These are phyloP conservation scores for Metschnikowia proteae DNA, from an alignment of 805 yeast genomes.

Conservation along the genomic window DNA sequence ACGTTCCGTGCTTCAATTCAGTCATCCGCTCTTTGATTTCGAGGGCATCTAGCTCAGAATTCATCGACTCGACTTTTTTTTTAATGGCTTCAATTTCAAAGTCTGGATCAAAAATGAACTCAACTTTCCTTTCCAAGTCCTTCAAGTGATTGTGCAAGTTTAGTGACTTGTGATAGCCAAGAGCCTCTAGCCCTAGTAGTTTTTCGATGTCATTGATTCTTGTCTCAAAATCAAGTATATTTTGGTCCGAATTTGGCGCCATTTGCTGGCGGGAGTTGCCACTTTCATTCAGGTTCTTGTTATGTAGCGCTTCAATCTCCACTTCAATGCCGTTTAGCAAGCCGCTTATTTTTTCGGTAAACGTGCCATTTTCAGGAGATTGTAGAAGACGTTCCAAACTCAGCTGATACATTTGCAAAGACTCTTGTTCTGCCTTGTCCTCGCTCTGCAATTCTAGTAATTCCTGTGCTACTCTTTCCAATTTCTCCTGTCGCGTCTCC, in stretches of 20 bases:
- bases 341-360: conserved; percentile 1
- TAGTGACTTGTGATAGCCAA: conserved; percentile 3
- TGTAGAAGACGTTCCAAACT: conserved; percentile 5
- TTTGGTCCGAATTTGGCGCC: background rate
- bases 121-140: conserved; percentile 32
- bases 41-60: conserved; percentile 25
- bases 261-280: background rate
- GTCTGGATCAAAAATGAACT: conserved; percentile 35
- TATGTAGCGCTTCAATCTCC: background rate
- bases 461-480: conserved; percentile 38
- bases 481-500: conserved; percentile 38
- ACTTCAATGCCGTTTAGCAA: conserved; percentile 2
- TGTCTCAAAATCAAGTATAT: conserved; percentile 23
- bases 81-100: conserved; percentile 24
- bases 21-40: conserved; percentile 20
- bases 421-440: conserved; percentile 6
- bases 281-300: background rate
- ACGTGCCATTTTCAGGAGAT: conserved; percentile 2
- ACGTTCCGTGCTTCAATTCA: conserved; percentile 8
- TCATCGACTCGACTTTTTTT: conserved; percentile 22
- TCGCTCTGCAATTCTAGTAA: conserved; percentile 31
- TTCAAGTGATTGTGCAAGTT: conserved; percentile 26
- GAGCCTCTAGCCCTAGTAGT: conserved; percentile 18
- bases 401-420: background rate
- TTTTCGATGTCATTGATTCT: conserved; percentile 23